Base-by-base conservation (phyloP, 305 asterid species). In the Salvia sclarea region DNA sequence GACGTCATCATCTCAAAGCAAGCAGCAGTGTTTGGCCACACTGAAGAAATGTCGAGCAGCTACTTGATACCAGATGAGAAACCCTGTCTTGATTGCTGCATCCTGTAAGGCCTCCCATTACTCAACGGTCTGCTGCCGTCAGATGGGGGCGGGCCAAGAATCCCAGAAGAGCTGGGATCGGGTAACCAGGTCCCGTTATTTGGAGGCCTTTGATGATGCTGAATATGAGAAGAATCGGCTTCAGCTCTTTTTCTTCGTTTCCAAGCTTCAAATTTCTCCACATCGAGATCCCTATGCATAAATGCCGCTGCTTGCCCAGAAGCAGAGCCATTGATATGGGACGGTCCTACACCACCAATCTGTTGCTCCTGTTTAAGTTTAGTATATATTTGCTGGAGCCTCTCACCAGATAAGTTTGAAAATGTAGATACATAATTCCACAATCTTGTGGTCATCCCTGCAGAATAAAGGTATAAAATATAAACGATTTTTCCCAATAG, bases 381-480 rank as follows among this genome's bases (percentile, higher is more conserved):
- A 5, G 95, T 75, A 74, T 95, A 95, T 45, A 95, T 88, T 82
- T 95, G 95, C 78, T 90, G 97, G 73, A 95, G 97, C 67, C 86
- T 70, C 82, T 86, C 96, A 2, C 98, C 99, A 0, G 97, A 83
- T 78, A 92, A 74, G 82, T 85, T 90, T 54, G 97, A 92, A 73
- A 92, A 95, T 63, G 95, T 86, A 10, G 97, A 92, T 33, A 92
- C 98, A 61, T 80, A 95, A 64, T 95, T 95, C 99, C 99, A 95
- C 73, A 92, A 83, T 74, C 96, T 88, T 47, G 92, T 93, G 38
- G 86, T 83, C 98, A 92, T 92, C 83, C 96, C 98, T 88, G 86
- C 67, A 53, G 70, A 77, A 55, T 35, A 6, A 40, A 61, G 43
- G 4, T 14, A 69, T 37, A 65, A 30, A 33, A 33, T 14, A 25